Evolutionary conservation across 2,329 filamentous ascomycete genomes (phyloP), one percentile per base, ranked within the genome.

Genomic region (Helotiales sp.): DNA sequence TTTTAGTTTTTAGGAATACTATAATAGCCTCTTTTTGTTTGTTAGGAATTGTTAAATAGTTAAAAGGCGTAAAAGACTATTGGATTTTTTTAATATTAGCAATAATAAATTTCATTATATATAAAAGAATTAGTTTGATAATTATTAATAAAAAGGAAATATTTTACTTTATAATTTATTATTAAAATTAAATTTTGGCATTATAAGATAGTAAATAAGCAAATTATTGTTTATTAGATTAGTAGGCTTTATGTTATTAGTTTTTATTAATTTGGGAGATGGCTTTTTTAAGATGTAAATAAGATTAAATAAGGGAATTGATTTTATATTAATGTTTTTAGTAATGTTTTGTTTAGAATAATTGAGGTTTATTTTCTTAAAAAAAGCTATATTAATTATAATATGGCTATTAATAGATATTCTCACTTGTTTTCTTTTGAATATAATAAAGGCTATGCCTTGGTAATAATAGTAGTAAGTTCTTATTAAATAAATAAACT

Each of bases 391-490:
- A 70, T 77, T 69, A 34, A 77, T 61, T 57, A 78, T 75, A 60
- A 78, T 70, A 65, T 68, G 66, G 62, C 72, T 71, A 32, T 74
- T 59, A 57, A 77, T 61, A 62, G 58, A 69, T 30, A 69, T 63
- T 63, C 64, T 62, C 13, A 74, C 37, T 45, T 63, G 49, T n/a
- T 69, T 58, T 28, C 66, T 69, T 63, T 76, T 74, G 8, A 75
- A 68, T 54, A 78, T 75, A 62, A 76, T 71, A 67, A 79, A 80
- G 45, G 73, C 75, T 50, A 62, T 75, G 43, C 78, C 75, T 64
- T 74, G 70, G 70, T 71, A 80, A 58, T 78, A 67, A 62, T 58
- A 66, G 70, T 76, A 69, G 54, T 77, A 68, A n/a, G 66, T 69
- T 62, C 73, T 69, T 13, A 70, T 75, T 20, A 79, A 64, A 54